phyloP scores from a whole-genome alignment of 1,284 basidiomycete species.

The Naganishia albida region DNA sequence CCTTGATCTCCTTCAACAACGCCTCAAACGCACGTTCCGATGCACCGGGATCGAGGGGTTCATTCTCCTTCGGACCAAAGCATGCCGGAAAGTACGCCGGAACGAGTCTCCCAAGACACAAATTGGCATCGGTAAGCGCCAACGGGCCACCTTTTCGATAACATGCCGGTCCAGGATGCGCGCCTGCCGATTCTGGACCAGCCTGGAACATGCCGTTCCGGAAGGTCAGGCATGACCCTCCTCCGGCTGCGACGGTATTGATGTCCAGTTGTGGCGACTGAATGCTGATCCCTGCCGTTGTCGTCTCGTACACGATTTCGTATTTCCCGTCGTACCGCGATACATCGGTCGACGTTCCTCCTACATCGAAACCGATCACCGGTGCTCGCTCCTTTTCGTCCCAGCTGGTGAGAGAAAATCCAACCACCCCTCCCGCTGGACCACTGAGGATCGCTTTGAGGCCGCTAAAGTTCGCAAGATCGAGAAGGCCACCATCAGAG shows the following conservation, averaged over 20 bases:
- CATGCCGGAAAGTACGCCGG: constrained; percentile 82
- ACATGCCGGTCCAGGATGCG: constrained; percentile 76
- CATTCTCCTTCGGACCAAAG: constrained; percentile 80
- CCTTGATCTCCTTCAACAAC: constrained; percentile 68
- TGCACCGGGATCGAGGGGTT: constrained; percentile 73
- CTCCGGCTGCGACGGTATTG: constrained; percentile 85
- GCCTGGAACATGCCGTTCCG: constrained; percentile 78
- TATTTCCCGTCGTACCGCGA: constrained; percentile 82
- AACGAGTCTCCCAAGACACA: constrained; percentile 77
- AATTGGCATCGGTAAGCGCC: constrained; percentile 83
- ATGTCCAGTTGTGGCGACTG: constrained; percentile 85
- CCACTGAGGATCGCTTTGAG: constrained; percentile 85
- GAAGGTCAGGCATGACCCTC: constrained; percentile 78
- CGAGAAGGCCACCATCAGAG: constrained; percentile 82
- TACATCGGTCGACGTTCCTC: constrained; percentile 88
- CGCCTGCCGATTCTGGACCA: constrained; percentile 75
- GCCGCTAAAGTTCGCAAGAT: constrained; percentile 79
- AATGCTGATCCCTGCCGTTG: constrained; percentile 84
- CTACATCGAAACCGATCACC: constrained; percentile 58
- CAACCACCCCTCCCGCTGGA: constrained; percentile 85
- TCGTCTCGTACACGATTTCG: constrained; percentile 86
- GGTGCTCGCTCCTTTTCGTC: constrained; percentile 42
- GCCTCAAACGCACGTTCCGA: constrained; percentile 66
- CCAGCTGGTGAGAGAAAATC: constrained; percentile 58
- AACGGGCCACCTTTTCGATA: constrained; percentile 77